Base-by-base conservation (phyloP, 1,284 basidiomycete species). In the Microbotryum scabiosae region DNA sequence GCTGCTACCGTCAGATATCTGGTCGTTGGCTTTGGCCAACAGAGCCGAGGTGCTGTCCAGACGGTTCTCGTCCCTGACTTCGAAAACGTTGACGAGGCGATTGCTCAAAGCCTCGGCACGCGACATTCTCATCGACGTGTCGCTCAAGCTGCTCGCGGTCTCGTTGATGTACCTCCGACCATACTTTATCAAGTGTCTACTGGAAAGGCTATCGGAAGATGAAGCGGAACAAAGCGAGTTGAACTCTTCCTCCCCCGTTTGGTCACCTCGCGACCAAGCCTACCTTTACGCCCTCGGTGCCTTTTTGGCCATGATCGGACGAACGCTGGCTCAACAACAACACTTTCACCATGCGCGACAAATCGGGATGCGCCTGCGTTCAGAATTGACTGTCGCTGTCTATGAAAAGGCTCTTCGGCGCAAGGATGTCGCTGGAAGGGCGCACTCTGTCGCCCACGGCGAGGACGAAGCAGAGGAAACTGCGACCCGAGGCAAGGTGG, bases 121-220 rank as follows among this genome's bases (percentile, higher is more conserved):
- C 12, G 90, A 92, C 73, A 68, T 93, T 32, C 73, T 82, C 10
- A 66, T 88, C 46, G 90, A 93, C 72, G 86, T 82, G 73, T 85
- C 86, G 74, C 78, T 87, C 53, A 85, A 84, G 79, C 77, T 63
- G 49, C 44, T 65, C 32, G 66, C 66, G 10, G 61, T 62, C 8
- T 52, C 59, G 3, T 56, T 60, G 16, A 55, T 55, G 12, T 67
- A 67, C 57, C 57, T 62, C 9, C 58, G 59, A 8, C 66, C 66
- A 0, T 67, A 46, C 49, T 65, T 58, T 45, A 46, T 67, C 18
- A 63, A 65, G n/a, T 60, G 60, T 20, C 61, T 67, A n/a, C 59
- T 67, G 20, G 63, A 67, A 12, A 47, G 56, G 28, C 14, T 49
- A 16, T 23, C 47, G 36, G 36, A 41, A 12, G 36, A 41, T 12